These are phyloP conservation scores for Solanum neorickii DNA, from an alignment of 257 asterid species.

Conservation along the genomic window DNA sequence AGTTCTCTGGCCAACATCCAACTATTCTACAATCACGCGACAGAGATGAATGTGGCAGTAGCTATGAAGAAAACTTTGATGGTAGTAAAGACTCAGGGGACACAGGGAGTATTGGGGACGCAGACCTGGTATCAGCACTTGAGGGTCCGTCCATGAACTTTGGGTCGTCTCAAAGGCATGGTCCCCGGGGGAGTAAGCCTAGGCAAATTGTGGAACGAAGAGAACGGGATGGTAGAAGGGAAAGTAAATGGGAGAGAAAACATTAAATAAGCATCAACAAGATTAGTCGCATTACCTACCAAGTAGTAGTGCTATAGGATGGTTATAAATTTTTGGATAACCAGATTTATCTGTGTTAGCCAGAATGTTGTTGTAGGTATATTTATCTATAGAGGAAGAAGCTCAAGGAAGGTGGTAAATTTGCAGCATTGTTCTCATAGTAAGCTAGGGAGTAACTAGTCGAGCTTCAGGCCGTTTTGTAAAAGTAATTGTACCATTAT, in stretches of 20 bases:
- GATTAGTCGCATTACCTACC: background rate
- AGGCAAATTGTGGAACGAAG: conserved; percentile 78
- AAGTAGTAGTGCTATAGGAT: background rate
- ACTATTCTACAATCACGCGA: conserved; percentile 75
- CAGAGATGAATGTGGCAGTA: conserved; percentile 71
- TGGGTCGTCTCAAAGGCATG: conserved; percentile 51
- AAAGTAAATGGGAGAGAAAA: conserved; percentile 97
- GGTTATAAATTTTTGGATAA: background rate
- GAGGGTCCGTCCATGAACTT: conserved; percentile 53
- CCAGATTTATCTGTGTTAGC: background rate
- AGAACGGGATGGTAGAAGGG: conserved; percentile 81
- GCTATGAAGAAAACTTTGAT: conserved; percentile 71
- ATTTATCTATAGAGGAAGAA: background rate
- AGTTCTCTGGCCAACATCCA: conserved; percentile 62
- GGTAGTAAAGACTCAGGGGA: conserved; percentile 79
- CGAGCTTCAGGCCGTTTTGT: background rate
- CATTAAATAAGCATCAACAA: conserved; percentile 25
- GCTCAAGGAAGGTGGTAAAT: background rate
- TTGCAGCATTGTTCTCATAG: background rate
- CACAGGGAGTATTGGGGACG: conserved; percentile 82
- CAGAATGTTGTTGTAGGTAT: background rate
- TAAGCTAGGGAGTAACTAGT: background rate
- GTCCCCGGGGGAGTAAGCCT: conserved; percentile 63
- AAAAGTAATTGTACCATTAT: background rate
- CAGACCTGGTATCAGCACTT: conserved; percentile 48